Evolutionary conservation across 176 grass and related monocot genomes (phyloP), one percentile per base, ranked within the genome.

Genomic region (Calamus simplicifolius): DNA sequence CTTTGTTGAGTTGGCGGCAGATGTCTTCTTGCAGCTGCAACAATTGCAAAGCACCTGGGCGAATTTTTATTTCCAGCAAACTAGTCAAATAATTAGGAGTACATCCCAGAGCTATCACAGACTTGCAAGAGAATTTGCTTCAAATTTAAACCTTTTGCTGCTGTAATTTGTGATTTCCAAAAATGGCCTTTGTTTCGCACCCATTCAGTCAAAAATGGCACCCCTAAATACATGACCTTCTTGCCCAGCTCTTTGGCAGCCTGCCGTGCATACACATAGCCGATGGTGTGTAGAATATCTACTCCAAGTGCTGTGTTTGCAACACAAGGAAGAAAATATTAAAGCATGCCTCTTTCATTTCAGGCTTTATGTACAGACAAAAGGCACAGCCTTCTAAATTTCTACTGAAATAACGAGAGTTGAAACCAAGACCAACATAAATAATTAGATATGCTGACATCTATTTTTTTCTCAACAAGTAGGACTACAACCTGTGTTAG

Each of bases 161-260:
- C 87, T 4, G 93, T 83, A 58, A 89, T 85, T 76, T 98, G 93
- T 58, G 93, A 98, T 64, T 80, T 98, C 93, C 93, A 98, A 35
- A 91, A 72, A 73, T 98, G 87, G 4, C 93, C 93, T 73, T 98
- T 98, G 76, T 98, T 98, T 74, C 93, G 81, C 17, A 98, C 93
- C 93, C 93, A 98, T 72, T 92, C 93, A 2, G 93, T 77, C 30
- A 98, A 51, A 58, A 92, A 98, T 16, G 88, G 93, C 19, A 98
- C 84, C n/a, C 93, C 93, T 57, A 98, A 67, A 69, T 98, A 98
- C 88, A 98, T 76, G 13, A 72, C 88, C 75, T 92, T 98, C 75
- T 92, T 98, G 38, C 93, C 93, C 25, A 92, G 84, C 72, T 98
- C 87, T 75, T 98, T 98, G 29, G 93, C 84, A 54, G 87, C 88